Percentiles rank a stretch among this genome's conserved stretches.
These are phyloP conservation scores for Heliamphora pulchella DNA, from an alignment of 179 eudicot genomes.

Conservation along the genomic window DNA sequence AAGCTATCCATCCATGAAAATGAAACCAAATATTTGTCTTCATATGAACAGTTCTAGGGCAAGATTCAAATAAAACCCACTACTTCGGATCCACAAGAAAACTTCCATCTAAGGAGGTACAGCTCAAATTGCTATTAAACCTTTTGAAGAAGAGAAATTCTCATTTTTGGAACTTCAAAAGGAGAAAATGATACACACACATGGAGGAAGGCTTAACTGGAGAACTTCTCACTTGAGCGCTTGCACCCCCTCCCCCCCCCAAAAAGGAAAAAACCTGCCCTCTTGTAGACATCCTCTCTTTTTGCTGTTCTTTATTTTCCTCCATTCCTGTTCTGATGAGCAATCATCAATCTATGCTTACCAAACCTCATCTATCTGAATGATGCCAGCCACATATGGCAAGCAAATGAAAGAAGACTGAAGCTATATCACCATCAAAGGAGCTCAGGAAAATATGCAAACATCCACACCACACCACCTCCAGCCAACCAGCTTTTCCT, in stretches of 20 bases:
- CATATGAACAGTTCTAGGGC: neutral
- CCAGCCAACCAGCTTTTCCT: slow-evolving; percentile 29
- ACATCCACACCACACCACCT: slow-evolving; percentile 24
- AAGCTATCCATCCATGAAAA: neutral
- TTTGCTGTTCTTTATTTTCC: neutral
- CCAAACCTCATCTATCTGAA: slow-evolving; percentile 10
- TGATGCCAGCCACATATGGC: slow-evolving; percentile 8
- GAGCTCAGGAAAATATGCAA: slow-evolving; percentile 18
- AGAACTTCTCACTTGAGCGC: slow-evolving; percentile 13
- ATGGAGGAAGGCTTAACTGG: neutral
- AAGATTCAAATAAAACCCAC: slow-evolving; percentile 1
- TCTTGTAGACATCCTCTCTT: neutral
- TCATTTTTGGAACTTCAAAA: slow-evolving; percentile 8
- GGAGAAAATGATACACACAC: neutral
- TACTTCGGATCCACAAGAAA: neutral
- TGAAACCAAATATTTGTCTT: slow-evolving; percentile 12
- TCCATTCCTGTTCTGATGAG: slow-evolving; percentile 6
- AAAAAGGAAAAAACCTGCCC: neutral
- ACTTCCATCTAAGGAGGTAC: slow-evolving; percentile 6
- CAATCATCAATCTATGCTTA: neutral
- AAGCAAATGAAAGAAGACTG: slow-evolving; percentile 19
- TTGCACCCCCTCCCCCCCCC: neutral
- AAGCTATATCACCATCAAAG: slow-evolving; percentile 13
- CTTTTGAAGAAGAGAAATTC: neutral
- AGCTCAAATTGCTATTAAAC: slow-evolving; percentile 1